These are phyloP conservation scores for Artemisia argyi DNA, from an alignment of 129 eudicot species.

Conservation along the genomic window DNA sequence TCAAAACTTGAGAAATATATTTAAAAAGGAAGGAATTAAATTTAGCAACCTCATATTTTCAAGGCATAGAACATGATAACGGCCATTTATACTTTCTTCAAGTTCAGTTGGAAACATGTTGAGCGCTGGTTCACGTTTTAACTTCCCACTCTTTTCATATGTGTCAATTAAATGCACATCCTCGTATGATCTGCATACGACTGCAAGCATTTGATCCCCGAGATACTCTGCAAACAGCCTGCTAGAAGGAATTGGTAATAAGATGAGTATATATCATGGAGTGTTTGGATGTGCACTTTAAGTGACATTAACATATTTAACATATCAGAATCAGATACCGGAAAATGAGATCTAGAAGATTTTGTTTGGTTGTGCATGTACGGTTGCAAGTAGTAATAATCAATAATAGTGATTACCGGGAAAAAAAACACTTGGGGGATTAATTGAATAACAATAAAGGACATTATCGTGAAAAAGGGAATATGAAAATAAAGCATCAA, in stretches of 20 bases:
- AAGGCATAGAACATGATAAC: conserved; percentile 53
- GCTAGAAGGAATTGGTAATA: conserved; percentile 10
- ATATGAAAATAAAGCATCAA: background rate
- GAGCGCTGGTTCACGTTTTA: conserved; percentile 28
- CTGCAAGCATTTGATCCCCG: conserved; percentile 72
- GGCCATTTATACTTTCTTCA: conserved; percentile 36
- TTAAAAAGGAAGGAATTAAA: background rate
- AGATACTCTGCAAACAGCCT: conserved; percentile 65
- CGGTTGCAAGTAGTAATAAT: background rate
- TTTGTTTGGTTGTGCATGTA: background rate
- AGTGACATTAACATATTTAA: background rate
- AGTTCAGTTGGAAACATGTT: conserved; percentile 32
- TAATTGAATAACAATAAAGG: background rate
- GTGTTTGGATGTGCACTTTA: background rate
- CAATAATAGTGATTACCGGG: background rate
- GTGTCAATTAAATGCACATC: conserved; percentile 41
- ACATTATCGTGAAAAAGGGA: background rate
- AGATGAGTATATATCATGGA: conserved; percentile 15
- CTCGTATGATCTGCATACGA: conserved; percentile 55
- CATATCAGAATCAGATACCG: background rate
- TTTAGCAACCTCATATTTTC: conserved; percentile 60
- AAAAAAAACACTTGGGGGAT: background rate
- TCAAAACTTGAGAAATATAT: background rate
- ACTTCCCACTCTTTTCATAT: conserved; percentile 35
- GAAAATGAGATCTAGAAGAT: background rate